These are phyloP conservation scores for Cercospora zeae-maydis DNA, from an alignment of 2,329 filamentous ascomycete genomes.

Conservation along the genomic window DNA sequence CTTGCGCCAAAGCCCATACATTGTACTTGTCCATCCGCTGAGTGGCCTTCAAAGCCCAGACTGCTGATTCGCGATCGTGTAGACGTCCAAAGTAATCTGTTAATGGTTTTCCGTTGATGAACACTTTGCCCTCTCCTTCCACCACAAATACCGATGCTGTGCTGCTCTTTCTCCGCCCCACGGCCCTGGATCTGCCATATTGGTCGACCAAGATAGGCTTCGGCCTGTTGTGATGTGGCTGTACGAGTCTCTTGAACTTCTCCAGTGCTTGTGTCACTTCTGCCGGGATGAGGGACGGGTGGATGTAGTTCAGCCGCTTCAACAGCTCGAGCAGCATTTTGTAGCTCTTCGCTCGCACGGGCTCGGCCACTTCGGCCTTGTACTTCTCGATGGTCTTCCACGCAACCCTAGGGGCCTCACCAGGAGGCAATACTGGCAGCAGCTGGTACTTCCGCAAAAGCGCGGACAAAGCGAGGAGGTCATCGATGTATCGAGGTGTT, in stretches of 20 bases:
- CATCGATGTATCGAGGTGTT: slow-evolving; percentile 80
- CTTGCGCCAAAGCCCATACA: slow-evolving; percentile 78
- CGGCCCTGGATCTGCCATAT: slow-evolving; percentile 72
- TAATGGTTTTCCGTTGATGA: slow-evolving; percentile 87
- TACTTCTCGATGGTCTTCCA: slow-evolving; percentile 81
- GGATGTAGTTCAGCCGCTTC: slow-evolving; percentile 78
- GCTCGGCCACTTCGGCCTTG: slow-evolving; percentile 66
- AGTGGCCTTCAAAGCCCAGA: slow-evolving; percentile 85
- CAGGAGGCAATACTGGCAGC: slow-evolving; percentile 64
- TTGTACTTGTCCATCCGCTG: slow-evolving; percentile 93
- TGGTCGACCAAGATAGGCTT: slow-evolving; percentile 67
- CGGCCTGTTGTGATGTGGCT: slow-evolving; percentile 63
- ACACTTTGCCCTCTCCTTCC: slow-evolving; percentile 84
- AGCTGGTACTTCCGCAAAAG: slow-evolving; percentile 68
- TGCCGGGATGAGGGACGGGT: slow-evolving; percentile 68
- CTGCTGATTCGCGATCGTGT: slow-evolving; percentile 89
- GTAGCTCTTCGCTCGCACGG: slow-evolving; percentile 73
- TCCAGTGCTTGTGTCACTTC: slow-evolving; percentile 64
- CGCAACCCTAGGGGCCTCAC: slow-evolving; percentile 67
- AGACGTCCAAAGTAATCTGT: slow-evolving; percentile 77
- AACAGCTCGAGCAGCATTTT: slow-evolving; percentile 70
- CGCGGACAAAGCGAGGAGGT: slow-evolving; percentile 68
- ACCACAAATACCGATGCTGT: slow-evolving; percentile 82
- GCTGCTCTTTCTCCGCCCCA: slow-evolving; percentile 83
- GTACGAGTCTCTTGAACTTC: slow-evolving; percentile 70